Base-by-base conservation (phyloP, 2,329 filamentous ascomycete species). In the Coniochaeta pulveracea region DNA sequence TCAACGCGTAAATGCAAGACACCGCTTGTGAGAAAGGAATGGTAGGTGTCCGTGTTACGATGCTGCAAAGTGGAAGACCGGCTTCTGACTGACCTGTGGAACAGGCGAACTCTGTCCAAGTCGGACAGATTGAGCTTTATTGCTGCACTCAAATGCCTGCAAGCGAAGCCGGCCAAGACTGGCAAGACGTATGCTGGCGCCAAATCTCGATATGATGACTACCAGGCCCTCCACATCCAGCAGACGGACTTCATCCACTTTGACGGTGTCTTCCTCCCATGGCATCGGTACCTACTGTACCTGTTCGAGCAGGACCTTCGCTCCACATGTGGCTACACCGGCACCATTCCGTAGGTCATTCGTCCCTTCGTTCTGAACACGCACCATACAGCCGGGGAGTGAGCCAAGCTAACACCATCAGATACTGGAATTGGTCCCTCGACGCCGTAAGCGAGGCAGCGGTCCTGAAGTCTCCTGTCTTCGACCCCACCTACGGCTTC, bases 131-230 rank as follows among this genome's bases (percentile, higher is more conserved):
- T 64, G 49, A 48, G 34, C 9, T 64, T 60, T 43, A 57, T 57
- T 33, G 41, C 52, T 11, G 58, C 61, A 7, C 49, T 63, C 12
- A 44, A 54, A 17, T 65, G 61, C 35, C 37, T 64, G 27, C 47
- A 52, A 34, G 36, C 37, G 6, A 44, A 47, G 37, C 50, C 57
- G 8, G 40, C 51, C 4, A 36, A 43, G 11, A 52, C 46, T 3
- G 41, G 44, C 12, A 33, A 47, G 5, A 31, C 39, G 4, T 48
- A 54, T 29, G 49, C 50, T 2, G 63, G 61, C 4, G 55, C 50
- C 1, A 49, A 44, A 34, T 55, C 51, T 19, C 57, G 62, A n/a
- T 64, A 54, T 38, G 63, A 65, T 43, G 61, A 64, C 40, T 64
- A 62, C 34, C 45, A 57, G 21, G 61, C 51, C 7, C 44, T 56